phyloP scores from a whole-genome alignment of 768 basidiomycete genomes.

The Xerocomellus amylosporus region DNA sequence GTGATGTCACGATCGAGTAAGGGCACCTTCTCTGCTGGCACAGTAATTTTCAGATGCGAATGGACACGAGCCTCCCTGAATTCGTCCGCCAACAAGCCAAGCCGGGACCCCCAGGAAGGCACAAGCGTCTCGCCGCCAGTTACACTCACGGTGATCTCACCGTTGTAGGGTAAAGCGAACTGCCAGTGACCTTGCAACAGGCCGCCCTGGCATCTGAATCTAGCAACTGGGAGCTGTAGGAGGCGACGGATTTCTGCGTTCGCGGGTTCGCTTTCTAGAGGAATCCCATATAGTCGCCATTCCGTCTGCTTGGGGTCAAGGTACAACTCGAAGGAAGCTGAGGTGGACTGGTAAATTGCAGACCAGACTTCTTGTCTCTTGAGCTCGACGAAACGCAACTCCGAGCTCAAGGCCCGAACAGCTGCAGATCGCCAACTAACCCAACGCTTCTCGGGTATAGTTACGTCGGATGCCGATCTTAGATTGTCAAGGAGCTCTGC shows the following conservation, averaged over 20 bases:
- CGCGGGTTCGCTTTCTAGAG: constrained; percentile 64
- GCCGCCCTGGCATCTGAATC: constrained; percentile 54
- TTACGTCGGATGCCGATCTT: constrained; percentile 36
- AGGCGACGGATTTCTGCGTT: constrained; percentile 77
- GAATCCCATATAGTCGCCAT: constrained; percentile 81
- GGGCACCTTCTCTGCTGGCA: constrained; percentile 43
- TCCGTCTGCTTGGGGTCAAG: constrained; percentile 76
- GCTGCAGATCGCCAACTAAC: constrained; percentile 66
- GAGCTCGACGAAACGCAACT: constrained; percentile 79
- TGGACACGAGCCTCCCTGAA: constrained; percentile 68
- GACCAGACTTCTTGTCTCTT: constrained; percentile 90
- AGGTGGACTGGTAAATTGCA: constrained; percentile 69
- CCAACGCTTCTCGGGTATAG: constrained; percentile 62
- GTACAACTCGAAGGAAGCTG: constrained; percentile 69
- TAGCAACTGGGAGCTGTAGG: constrained; percentile 73
- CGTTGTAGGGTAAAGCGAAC: constrained; percentile 66
- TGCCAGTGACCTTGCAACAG: constrained; percentile 78
- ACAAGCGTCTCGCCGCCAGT: constrained; percentile 60
- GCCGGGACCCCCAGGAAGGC: constrained; percentile 79
- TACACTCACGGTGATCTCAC: constrained; percentile 57
- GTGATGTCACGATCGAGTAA: constrained; percentile 77
- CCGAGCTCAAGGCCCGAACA: constrained; percentile 51
- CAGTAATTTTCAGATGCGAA: constrained; percentile 61
- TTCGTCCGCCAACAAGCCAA: constrained; percentile 67
- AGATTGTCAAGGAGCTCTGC: constrained; percentile 51